Base-by-base conservation (phyloP, 441 rosid species). In the Mallotus repandus region DNA sequence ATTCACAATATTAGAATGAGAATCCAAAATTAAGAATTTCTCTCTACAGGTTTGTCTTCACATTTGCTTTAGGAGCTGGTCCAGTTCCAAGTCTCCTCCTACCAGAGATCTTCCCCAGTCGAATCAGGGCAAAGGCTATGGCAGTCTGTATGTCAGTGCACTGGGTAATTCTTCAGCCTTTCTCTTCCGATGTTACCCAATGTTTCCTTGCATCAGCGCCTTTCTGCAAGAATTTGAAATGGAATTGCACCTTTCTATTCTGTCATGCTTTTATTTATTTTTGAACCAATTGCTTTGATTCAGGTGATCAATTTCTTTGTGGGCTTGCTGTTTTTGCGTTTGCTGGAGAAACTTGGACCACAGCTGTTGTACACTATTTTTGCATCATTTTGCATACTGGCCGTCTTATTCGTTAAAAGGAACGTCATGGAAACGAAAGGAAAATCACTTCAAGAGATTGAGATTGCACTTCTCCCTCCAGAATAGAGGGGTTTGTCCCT, bases 41-140 rank as follows among this genome's bases (percentile, higher is more conserved):
- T 68, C 25, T 45, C 12, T 69, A 11, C 86, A 86, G 89, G 86
- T 84, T 80, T 68, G 89, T 83, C 54, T 74, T 86, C 25, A 77
- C 87, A 46, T 86, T 86, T 79, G 85, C 89, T 54, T 38, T 86
- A 21, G 89, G 89, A 78, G 89, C 87, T 38, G 89, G 89, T 63
- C 89, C 89, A 75, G 87, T 86, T 73, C 89, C 89, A 12, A 76
- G 86, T 76, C 89, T 86, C 45, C 87, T 86, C 66, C 83, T 86
- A 50, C 89, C 89, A 57, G 89, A 86, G 58, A 86, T 84, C 35
- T 84, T 86, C 55, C 81, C 89, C 19, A 71, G 80, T 75, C 79
- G 86, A 59, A 86, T 86, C 65, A 80, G 89, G 68, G 89, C 89
- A 59, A 86, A 82, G 62, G 87, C 89, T 73, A 84, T 84, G 89